A percentile compares a stretch with the other conserved stretches of the same genome.
Conservation (phyloP, 2,329 filamentous ascomycete genomes). For the Calonectria fujianensis region DNA sequence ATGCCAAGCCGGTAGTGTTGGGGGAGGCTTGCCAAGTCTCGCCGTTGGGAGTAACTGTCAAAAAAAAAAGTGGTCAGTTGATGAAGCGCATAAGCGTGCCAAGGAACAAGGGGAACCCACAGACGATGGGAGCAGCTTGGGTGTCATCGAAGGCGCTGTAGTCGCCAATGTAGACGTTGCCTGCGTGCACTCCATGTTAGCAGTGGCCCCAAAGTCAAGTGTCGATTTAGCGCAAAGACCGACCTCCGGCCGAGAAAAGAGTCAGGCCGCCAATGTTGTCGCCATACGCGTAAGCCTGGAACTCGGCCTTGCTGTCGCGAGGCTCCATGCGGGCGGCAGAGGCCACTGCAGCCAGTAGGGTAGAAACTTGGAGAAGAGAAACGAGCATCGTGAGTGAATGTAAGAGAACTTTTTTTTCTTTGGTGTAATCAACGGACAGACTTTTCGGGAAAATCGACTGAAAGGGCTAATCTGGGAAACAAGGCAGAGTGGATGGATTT, state of each 20-base stretch:
- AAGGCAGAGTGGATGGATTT: constrained; percentile 1
- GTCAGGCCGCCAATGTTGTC: constrained; percentile 26
- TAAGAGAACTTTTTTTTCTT: background rate
- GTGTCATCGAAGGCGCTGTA: constrained; percentile 29
- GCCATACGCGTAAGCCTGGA: constrained; percentile 33
- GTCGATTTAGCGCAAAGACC: background rate
- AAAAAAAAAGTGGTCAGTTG: background rate
- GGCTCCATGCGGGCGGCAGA: constrained; percentile 20
- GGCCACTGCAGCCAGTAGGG: constrained; percentile 15
- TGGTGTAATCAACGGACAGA: background rate
- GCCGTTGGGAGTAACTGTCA: constrained; percentile 27
- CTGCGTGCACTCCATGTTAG: constrained; percentile 3
- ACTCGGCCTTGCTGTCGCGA: constrained; percentile 3
- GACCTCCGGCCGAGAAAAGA: constrained; percentile 30
- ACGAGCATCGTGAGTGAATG: constrained; percentile 4
- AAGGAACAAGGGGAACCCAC: constrained; percentile 1
- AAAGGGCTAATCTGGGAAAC: background rate
- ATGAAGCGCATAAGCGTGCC: background rate
- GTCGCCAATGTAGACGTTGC: constrained; percentile 36
- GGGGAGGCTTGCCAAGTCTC: constrained; percentile 36
- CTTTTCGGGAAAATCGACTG: background rate
- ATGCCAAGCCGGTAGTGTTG: constrained; percentile 33
- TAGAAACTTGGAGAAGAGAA: background rate
- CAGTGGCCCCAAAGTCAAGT: background rate
- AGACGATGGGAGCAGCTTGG: constrained; percentile 37